phyloP scores from a whole-genome alignment of 2,329 filamentous ascomycete species.

The Aureobasidium melanogenum region DNA sequence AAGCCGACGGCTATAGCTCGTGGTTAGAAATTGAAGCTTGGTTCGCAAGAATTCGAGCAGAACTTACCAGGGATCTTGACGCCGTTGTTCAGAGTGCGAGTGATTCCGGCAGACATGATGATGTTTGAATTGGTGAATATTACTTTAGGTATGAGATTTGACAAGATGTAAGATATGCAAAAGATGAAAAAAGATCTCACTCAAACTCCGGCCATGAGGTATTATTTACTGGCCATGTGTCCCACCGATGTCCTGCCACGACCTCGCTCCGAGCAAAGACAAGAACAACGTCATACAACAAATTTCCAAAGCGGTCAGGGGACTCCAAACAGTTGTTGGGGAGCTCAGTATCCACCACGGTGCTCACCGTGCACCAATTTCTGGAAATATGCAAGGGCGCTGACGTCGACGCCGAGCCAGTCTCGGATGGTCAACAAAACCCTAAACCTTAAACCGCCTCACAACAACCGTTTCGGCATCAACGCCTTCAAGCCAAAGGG shows the following conservation, averaged over 20 bases:
- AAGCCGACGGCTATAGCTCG: constrained; percentile 45
- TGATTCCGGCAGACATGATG: constrained; percentile 48
- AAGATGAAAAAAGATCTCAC: background rate
- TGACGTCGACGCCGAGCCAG: constrained; percentile 5
- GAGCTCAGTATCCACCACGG: constrained; percentile 7
- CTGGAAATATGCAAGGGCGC: background rate
- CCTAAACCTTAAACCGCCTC: constrained; percentile 7
- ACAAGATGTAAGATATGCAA: background rate
- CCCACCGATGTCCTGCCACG: constrained; percentile 7
- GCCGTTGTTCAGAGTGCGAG: constrained; percentile 48
- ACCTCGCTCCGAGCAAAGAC: constrained; percentile 9
- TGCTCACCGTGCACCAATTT: constrained; percentile 9
- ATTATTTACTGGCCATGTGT: constrained; percentile 7
- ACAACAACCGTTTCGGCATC: constrained; percentile 6
- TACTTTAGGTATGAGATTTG: background rate
- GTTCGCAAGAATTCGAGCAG: background rate
- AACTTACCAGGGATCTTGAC: constrained; percentile 44
- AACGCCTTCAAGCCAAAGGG: constrained; percentile 1
- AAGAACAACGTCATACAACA: constrained; percentile 10
- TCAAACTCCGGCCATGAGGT: background rate
- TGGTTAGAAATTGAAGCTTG: background rate
- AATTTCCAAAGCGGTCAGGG: constrained; percentile 7
- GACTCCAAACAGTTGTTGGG: constrained; percentile 9
- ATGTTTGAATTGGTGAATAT: background rate
- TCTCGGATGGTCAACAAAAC: constrained; percentile 6